Base-by-base conservation (phyloP, 2,329 filamentous ascomycete species). In the Byssochlamys sp. region DNA sequence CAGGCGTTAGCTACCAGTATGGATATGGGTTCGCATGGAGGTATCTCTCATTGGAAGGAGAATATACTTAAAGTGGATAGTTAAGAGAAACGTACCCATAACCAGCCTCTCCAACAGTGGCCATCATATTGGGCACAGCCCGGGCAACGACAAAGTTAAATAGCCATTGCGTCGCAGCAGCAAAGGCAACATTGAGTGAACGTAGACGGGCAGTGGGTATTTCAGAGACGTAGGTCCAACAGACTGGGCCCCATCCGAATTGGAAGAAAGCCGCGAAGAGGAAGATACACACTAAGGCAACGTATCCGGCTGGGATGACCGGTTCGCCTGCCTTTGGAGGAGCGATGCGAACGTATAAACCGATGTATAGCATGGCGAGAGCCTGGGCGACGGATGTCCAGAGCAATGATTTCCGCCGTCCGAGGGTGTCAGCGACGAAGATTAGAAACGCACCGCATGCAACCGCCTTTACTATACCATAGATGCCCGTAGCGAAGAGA, bases 401-500 rank as follows among this genome's bases (percentile, higher is more conserved):
- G 14, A 88, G 74, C 24, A 88, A 75, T 1, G 78, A 81, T 63
- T 80, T 78, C 60, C 85, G 76, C 57, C 87, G 81, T 25, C 87
- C 87, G 1, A 90, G 81, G 1, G 84, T 85, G 68, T 90, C 87
- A 59, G 84, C 85, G 12, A 82, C 80, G 63, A 88, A 85, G 62
- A 86, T 67, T 27, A 90, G 77, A 76, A 89, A 90, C 55, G 78
- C 67, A 4, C 80, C 77, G 66, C 84, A 88, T 45, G 83, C 81
- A 9, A 78, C 72, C 72, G 86, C 84, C 71, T 90, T 90, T 57
- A 88, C 82, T 56, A 89, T 80, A 27, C 87, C 87, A 67, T 89
- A 90, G 62, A 90, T 81, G 48, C 87, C 87, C 0, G 87, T 89
- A 3, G 87, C 86, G 68, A 90, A 88, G 26, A 90, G 81, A 19